Base-by-base conservation (phyloP, 1,139 yeast species). In the Suhomyces terraborum region DNA sequence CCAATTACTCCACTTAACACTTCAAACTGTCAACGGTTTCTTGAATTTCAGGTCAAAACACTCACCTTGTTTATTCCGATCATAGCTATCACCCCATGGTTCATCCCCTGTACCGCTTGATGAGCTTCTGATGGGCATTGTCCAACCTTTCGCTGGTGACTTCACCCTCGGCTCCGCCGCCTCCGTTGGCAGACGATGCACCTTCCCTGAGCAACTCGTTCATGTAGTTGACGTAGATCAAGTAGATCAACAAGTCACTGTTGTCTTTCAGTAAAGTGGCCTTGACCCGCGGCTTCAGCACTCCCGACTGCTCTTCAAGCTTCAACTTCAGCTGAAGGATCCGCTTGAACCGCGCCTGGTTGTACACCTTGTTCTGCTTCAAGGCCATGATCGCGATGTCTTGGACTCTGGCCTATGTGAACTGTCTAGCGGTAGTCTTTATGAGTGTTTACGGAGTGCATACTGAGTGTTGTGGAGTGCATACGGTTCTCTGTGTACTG, bases 151-250 rank as follows among this genome's bases (percentile, higher is more conserved):
- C 47, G 13, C 32, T 32, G 3, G 54, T 51, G 24, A 54, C 41
- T 26, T 56, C 60, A 49, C 48, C 43, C 44, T 62, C 31, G 2
- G 67, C 59, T 31, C 72, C 71, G 6, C 66, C 48, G 49, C 45
- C 41, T 37, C 64, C 32, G 1, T 68, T 58, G 35, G 68, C 67
- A 10, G 64, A 56, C n/a, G 67, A 58, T 0, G 69, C 69, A 40
- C 66, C 73, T 31, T 45, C 45, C 24, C 62, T 56, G 1, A 75
- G 67, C 33, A 79, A 52, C 13, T 66, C 67, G 36, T 62, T 63
- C 43, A 78, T 41, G 49, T 76, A 79, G 35, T 75, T 64, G 18
- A 76, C 52, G 44, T 77, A 77, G 29, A 79, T 66, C 45, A 79
- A 54, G 43, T 76, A 72, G n/a, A 77, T 54, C 48, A 79, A 52